phyloP scores from a whole-genome alignment of 108 stramenopile species.

The Pseudonitzschia delicatissima region DNA sequence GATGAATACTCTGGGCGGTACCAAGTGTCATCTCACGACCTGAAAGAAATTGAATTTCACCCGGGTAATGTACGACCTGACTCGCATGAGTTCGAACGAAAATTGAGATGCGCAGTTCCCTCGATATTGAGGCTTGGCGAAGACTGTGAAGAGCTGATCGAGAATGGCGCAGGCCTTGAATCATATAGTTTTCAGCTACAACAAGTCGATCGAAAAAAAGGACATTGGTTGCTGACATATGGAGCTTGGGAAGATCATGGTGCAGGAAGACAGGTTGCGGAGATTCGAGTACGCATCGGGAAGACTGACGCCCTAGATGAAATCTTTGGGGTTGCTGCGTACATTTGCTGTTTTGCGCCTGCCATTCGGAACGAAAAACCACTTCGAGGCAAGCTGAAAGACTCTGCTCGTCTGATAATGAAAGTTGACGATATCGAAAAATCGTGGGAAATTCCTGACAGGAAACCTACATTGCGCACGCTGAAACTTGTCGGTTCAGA shows the following conservation, averaged over 20 bases:
- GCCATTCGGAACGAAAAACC: constrained; percentile 48
- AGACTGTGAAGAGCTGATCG: constrained; percentile 30
- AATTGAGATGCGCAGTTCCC: constrained; percentile 34
- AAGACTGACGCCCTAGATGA: constrained; percentile 22
- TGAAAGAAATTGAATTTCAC: constrained; percentile 28
- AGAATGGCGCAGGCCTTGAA: constrained; percentile 36
- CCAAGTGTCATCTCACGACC: constrained; percentile 32
- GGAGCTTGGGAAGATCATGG: constrained; percentile 54
- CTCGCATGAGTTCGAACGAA: constrained; percentile 42
- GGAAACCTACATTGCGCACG: constrained; percentile 2
- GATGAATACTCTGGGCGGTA: constrained; percentile 34
- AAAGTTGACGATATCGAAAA: constrained; percentile 1
- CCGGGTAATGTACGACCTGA: constrained; percentile 19
- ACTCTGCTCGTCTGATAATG: constrained; percentile 35
- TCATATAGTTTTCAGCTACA: constrained; percentile 49
- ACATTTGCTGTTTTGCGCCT: constrained; percentile 44
- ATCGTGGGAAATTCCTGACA: constrained; percentile 30
- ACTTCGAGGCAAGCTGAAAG: constrained; percentile 34
- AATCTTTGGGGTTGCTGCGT: constrained; percentile 37
- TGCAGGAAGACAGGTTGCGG: constrained; percentile 44
- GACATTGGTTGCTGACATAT: constrained; percentile 44
- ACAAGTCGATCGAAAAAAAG: constrained; percentile 40
- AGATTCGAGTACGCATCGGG: constrained; percentile 41
- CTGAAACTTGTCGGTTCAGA: constrained; percentile 21
- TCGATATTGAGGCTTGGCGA: constrained; percentile 28